Conservation (phyloP, 75 land plant species). For the Pinus taeda region DNA sequence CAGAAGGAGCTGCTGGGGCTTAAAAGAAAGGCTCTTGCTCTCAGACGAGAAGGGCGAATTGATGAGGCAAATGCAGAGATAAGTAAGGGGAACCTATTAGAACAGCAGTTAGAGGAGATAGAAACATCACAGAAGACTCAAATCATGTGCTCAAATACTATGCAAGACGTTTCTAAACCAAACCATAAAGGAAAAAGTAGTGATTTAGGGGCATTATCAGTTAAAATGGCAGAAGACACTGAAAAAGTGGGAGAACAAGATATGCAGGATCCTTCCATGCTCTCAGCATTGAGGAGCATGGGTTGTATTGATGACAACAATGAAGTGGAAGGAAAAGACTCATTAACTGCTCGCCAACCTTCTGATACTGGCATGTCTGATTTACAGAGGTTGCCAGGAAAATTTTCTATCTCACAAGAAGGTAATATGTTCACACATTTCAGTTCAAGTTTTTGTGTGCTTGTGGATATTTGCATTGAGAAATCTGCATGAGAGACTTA, state of each 20-base stretch:
- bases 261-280: constrained; percentile 72
- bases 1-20: constrained; percentile 69
- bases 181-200: constrained; percentile 6
- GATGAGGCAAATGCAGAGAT: constrained; percentile 81
- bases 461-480: not conserved
- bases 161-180: not conserved
- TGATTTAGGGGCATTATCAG: not conserved
- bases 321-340: not conserved
- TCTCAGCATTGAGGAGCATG: constrained; percentile 20
- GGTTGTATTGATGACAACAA: too few relatives aligned
- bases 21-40: constrained; percentile 75
- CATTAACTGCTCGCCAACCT: not conserved
- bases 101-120: constrained; percentile 51
- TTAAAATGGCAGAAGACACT: constrained; percentile 22
- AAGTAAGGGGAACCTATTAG: constrained; percentile 49
- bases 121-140: constrained; percentile 20
- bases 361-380: not conserved
- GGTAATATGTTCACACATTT: not conserved
- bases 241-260: constrained; percentile 69
- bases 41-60: constrained; percentile 73
- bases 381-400: not conserved
- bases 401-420: not conserved
- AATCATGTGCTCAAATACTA: not conserved
- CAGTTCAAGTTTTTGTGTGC: not conserved
- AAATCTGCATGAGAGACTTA: not conserved